These are phyloP conservation scores for Vigna hirtella DNA, from an alignment of 306 rosid species.

Conservation along the genomic window DNA sequence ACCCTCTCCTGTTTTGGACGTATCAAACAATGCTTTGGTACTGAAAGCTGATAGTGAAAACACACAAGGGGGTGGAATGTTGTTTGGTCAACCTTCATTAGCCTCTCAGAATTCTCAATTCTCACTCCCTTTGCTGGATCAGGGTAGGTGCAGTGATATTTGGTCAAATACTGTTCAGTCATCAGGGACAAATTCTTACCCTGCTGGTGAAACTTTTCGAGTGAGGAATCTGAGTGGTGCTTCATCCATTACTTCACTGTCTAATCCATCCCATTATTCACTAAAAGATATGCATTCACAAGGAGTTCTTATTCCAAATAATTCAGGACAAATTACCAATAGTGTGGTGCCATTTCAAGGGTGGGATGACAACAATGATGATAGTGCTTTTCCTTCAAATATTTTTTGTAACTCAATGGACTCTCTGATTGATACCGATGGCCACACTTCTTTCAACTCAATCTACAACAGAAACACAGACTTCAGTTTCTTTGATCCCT, in stretches of 20 bases:
- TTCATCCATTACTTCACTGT: conserved; percentile 56
- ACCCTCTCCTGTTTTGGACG: conserved; percentile 45
- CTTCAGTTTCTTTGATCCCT: conserved; percentile 49
- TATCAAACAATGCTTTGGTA: conserved; percentile 51
- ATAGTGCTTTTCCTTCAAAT: conserved; percentile 49
- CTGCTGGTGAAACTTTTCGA: conserved; percentile 41
- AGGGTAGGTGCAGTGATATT: conserved; percentile 53
- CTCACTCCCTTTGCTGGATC: conserved; percentile 54
- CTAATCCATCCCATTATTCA: conserved; percentile 51
- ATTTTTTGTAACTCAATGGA: conserved; percentile 47
- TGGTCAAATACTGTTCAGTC: conserved; percentile 52
- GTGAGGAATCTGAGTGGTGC: conserved; percentile 53
- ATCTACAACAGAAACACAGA: conserved; percentile 54
- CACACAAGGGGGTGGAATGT: conserved; percentile 11
- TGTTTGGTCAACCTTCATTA: conserved; percentile 40
- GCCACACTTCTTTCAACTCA: conserved; percentile 46
- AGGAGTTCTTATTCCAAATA: conserved; percentile 46
- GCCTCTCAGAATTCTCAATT: conserved; percentile 54
- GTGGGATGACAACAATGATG: conserved; percentile 68
- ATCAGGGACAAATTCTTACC: not conserved
- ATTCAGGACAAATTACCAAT: conserved; percentile 41
- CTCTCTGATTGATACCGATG: conserved; percentile 52
- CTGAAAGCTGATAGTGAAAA: conserved; percentile 27
- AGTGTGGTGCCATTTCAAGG: conserved; percentile 50
- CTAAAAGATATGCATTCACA: conserved; percentile 51